Evolutionary conservation across 2,329 filamentous ascomycete species (phyloP), one percentile per base, ranked within the genome.

Genomic region (Cercospora sojina): DNA sequence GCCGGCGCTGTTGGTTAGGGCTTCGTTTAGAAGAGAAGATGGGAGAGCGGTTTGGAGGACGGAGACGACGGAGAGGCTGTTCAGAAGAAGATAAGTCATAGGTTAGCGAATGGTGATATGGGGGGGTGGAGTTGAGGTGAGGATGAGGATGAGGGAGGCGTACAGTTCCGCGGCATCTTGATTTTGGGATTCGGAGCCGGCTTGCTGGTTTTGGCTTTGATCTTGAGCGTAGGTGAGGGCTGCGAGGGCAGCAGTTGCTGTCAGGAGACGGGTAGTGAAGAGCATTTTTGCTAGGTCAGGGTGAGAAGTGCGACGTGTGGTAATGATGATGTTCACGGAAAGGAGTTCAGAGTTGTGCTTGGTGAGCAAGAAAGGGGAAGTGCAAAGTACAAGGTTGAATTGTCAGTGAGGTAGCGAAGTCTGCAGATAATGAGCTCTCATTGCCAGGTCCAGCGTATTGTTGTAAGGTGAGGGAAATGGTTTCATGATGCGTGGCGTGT

Each of bases 11-110:
- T 81, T 80, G 67, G 80, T 81, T 60, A 80, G 68, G 38, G 79
- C 81, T 65, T 79, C 74, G 16, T 74, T 72, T 65, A 80, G 69
- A 58, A 79, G 72, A 5, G 80, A 79, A 29, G 77, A 68, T 18
- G 82, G 82, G 59, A 84, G 77, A 51, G 80, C 82, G 20, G 80
- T 82, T 69, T 78, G 74, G 62, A 84, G 79, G 64, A 81, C 79
- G 60, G 75, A 69, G 72, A 80, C 71, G 71, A 82, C 76, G 55
- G 80, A 82, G 57, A 74, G 64, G 31, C 77, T n/a, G n/a, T n/a
- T n/a, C n/a, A n/a, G n/a, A n/a, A n/a, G n/a, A n/a, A n/a, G n/a
- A n/a, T n/a, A n/a, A n/a, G n/a, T n/a, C n/a, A n/a, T n/a, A n/a
- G n/a, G n/a, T n/a, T n/a, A n/a, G n/a, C n/a, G n/a, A n/a, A n/a